Base-by-base conservation (phyloP, 306 rosid species). In the Clitoria ternatea region DNA sequence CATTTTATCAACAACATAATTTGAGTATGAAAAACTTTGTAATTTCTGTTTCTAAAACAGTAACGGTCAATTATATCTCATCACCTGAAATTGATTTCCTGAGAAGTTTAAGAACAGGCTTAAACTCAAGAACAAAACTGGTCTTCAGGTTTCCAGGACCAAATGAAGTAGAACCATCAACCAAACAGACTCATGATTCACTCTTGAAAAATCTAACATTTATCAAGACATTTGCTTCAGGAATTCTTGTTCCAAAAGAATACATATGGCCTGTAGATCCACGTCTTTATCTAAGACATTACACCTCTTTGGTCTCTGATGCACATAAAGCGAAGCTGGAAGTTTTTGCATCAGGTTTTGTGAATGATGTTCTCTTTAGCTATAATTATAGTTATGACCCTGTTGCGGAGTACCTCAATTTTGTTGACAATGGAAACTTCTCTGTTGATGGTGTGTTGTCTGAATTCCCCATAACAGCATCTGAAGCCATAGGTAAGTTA, bases 341-440 rank as follows among this genome's bases (percentile, higher is more conserved):
- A 64, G 85, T 94, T 36, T 88, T 82, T 81, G 96, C 86, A 5
- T 82, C 96, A 15, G 90, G 53, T 45, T 90, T 90, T 66, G 45
- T 4, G 27, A 94, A 81, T 79, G 98, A 90, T 24, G 0, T 47
- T 50, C 81, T 80, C 29, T 1, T 84, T 20, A 71, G 88, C 86
- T 87, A 6, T 78, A 89, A 87, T 64, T 87, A 81, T 75, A 90
- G 96, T 82, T 89, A 76, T 70, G 98, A 94, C 72, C 96, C 96
- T 48, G 47, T 85, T 36, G 66, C 94, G 4, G 95, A 94, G 80
- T 81, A 55, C 87, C 80, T 94, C 63, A 71, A 73, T 7, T 89
- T 77, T 87, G 66, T 90, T 61, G 96, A 94, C 79, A 81, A 85
- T 18, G 94, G 81, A 1, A 54, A 81, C 10, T 94, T 90, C 79